Conservation (phyloP, 1,284 basidiomycete genomes). For the Naganishia cerealis region DNA sequence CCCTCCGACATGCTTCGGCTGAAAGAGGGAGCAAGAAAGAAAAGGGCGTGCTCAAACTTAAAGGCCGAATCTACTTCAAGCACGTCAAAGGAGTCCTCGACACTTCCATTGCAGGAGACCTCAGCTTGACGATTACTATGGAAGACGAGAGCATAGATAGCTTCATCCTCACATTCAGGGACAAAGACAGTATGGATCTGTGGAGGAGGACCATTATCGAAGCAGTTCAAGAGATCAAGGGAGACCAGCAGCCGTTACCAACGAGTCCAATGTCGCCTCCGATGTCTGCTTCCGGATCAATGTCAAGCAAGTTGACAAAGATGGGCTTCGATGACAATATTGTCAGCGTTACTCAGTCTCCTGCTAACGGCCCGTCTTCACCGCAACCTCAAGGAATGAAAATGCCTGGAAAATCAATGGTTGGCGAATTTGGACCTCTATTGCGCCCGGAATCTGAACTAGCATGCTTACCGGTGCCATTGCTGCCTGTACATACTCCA, state of each 20-base stretch:
- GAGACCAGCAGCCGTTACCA: not conserved
- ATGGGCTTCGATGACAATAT: constrained; percentile 32
- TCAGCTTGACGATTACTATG: constrained; percentile 90
- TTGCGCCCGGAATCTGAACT: not conserved
- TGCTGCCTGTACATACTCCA: constrained; percentile 76
- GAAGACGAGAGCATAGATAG: constrained; percentile 87
- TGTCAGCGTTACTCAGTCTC: constrained; percentile 11
- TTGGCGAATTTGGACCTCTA: not conserved
- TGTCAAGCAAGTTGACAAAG: constrained; percentile 30
- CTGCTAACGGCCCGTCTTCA: not conserved
- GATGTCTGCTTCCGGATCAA: constrained; percentile 34
- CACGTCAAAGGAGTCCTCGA: constrained; percentile 86
- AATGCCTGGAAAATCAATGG: not conserved
- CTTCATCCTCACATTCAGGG: constrained; percentile 91
- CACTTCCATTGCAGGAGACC: constrained; percentile 71
- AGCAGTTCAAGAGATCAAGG: constrained; percentile 57
- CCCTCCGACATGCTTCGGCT: constrained; percentile 27
- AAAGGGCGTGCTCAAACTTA: constrained; percentile 80
- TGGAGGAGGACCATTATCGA: constrained; percentile 79
- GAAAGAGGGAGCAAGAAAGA: constrained; percentile 56
- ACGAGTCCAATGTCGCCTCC: constrained; percentile 24
- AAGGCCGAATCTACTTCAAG: constrained; percentile 88
- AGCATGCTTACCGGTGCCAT: constrained; percentile 33
- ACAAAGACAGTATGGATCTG: constrained; percentile 78
- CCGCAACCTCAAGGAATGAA: not conserved